Evolutionary conservation across 352 stramenopile species (phyloP), one percentile per base, ranked within the genome.

Genomic region (Pythium volutum): DNA sequence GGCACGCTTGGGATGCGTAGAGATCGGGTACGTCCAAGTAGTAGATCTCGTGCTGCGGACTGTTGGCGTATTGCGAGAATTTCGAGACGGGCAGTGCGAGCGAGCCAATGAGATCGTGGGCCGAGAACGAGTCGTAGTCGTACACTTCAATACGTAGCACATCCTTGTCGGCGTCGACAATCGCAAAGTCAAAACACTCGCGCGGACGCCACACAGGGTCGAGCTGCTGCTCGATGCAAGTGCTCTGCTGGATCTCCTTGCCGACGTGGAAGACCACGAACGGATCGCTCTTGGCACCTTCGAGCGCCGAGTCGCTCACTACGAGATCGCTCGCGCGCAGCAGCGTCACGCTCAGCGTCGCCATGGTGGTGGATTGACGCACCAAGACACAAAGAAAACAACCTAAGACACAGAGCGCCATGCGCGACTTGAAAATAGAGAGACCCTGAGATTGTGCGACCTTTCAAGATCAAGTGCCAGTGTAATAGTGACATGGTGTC

Each of bases 251-350:
- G 47, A 73, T 73, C 51, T 76, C 59, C 22, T 73, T 70, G 50
- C 74, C 74, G 11, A 90, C 64, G 14, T 76, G 69, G 51, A 92
- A 64, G 10, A 81, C 70, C 58, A 92, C 79, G 59, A 88, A 92
- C 62, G 83, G 83, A 54, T 92, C 83, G 58, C 80, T 92, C 65
- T 85, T 89, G 33, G 71, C 73, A 52, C 80, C 77, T 22, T 61
- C 54, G 42, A 88, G 53, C 56, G 55, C 78, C 49, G 75, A 88
- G 68, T 92, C 83, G 46, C 76, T 86, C 38, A 73, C 78, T 18
- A 72, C 69, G 14, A 92, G 73, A 65, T 92, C 79, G 10, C 62
- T 59, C 3, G 76, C 78, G 39, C 73, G 48, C 27, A 70, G 68
- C 26, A 90, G 60, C 23, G 73, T 80, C 55, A 90, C 74, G 34